phyloP scores from a whole-genome alignment of 225 moss, liverwort and hornwort genomes.

The Polytrichum commune region DNA sequence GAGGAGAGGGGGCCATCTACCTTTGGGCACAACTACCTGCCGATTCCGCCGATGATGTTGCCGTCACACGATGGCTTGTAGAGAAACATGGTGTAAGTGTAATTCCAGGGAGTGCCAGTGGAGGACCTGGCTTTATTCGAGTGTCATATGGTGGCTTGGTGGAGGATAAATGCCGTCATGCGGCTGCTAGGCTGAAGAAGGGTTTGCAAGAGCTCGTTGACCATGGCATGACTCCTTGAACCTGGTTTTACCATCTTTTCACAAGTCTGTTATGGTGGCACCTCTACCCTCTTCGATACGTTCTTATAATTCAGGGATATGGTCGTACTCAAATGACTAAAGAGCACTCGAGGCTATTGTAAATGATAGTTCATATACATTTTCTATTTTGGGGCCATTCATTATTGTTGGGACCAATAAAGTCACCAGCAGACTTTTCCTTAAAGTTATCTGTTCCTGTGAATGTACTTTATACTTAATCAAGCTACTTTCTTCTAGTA shows the following conservation, averaged over 20 bases:
- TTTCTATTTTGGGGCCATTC: background rate
- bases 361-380: conserved; percentile 1
- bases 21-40: conserved; percentile 85
- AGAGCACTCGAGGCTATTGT: background rate
- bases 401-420: background rate
- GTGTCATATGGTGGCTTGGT: conserved; percentile 81
- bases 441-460: no score
- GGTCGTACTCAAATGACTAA: background rate
- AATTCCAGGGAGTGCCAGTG: conserved; percentile 96
- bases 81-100: conserved; percentile 78
- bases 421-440: background rate
- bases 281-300: background rate
- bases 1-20: conserved; percentile 97
- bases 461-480: no score
- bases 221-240: conserved; percentile 40
- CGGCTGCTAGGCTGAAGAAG: conserved; percentile 51
- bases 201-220: conserved; percentile 77
- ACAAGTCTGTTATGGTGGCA: background rate
- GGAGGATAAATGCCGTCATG: conserved; percentile 44
- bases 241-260: background rate
- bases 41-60: conserved; percentile 60
- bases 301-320: background rate
- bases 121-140: conserved; percentile 74
- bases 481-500: no score
- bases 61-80: conserved; percentile 76